phyloP scores from a whole-genome alignment of 305 asterid species.

The Solanum hybrid region DNA sequence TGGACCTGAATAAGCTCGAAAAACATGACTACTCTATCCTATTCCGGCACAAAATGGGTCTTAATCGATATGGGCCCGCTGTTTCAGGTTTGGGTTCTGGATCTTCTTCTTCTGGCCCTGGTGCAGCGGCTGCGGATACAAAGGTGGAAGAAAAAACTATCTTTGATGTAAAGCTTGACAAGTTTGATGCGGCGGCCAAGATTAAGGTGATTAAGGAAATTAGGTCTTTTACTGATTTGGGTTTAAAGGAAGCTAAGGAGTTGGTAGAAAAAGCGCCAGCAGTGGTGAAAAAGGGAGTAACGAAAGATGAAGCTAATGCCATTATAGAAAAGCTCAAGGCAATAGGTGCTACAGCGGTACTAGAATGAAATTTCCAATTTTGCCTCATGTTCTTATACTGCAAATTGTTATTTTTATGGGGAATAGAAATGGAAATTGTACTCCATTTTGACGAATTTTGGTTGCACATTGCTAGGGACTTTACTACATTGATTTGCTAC shows the following conservation, averaged over 20 bases:
- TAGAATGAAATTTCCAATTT: constrained; percentile 32
- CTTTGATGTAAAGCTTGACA: constrained; percentile 63
- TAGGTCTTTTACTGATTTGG: constrained; percentile 64
- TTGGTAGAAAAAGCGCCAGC: constrained; percentile 71
- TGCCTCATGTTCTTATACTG: neutral
- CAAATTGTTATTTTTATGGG: constrained; percentile 5
- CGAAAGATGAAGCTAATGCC: constrained; percentile 67
- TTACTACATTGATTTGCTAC: neutral
- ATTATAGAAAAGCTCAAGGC: constrained; percentile 62
- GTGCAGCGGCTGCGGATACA: constrained; percentile 25
- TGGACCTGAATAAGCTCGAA: constrained; percentile 61
- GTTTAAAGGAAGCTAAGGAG: constrained; percentile 77
- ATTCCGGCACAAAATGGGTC: constrained; percentile 52
- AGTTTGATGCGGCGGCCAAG: constrained; percentile 56
- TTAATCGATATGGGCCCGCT: constrained; percentile 44
- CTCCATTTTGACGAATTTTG: neutral
- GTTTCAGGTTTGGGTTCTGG: constrained; percentile 30
- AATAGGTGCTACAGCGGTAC: constrained; percentile 59
- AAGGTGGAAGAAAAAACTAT: constrained; percentile 53
- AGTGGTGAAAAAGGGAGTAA: constrained; percentile 56
- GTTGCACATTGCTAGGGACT: neutral
- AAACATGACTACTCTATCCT: constrained; percentile 62
- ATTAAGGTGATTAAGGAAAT: constrained; percentile 84
- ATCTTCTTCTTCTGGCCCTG: constrained; percentile 23
- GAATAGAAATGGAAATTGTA: constrained; percentile 7